phyloP scores from a whole-genome alignment of 768 basidiomycete genomes.

The Tylopilus vinaceipallidus region DNA sequence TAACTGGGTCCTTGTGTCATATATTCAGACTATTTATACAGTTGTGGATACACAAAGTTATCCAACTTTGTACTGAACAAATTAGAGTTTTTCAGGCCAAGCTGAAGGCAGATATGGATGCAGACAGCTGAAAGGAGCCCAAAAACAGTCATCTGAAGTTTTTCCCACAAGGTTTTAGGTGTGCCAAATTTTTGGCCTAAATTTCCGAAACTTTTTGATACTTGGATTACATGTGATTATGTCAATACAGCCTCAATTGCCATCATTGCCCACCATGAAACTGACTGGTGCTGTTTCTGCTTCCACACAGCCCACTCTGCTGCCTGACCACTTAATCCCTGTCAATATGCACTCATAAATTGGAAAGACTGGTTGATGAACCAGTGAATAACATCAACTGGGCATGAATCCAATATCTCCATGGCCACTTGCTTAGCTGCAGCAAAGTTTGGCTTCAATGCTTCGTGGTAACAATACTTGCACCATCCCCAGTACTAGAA shows the following conservation, averaged over 20 bases:
- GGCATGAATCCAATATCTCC: background rate
- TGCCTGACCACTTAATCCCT: conserved; percentile 36
- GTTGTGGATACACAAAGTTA: no score
- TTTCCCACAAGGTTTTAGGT: background rate
- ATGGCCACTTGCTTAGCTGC: background rate
- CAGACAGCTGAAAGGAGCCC: no score
- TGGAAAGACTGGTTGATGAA: conserved; percentile 38
- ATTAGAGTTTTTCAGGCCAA: no score
- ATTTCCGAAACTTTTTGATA: background rate
- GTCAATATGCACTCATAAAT: conserved; percentile 37
- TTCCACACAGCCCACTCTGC: conserved; percentile 39
- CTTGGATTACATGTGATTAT: background rate
- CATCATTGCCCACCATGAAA: conserved; percentile 17
- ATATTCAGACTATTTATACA: no score
- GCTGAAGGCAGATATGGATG: no score
- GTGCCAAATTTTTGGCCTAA: conserved; percentile 4
- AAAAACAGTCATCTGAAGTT: background rate
- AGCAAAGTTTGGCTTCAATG: background rate
- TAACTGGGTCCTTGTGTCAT: no score
- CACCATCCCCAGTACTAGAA: conserved; percentile 12
- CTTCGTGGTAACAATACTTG: background rate
- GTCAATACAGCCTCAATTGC: background rate
- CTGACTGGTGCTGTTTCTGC: background rate
- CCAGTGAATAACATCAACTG: conserved; percentile 29
- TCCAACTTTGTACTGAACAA: no score